Base-by-base conservation (phyloP, 768 basidiomycete genomes). In the Serendipita sp. region DNA sequence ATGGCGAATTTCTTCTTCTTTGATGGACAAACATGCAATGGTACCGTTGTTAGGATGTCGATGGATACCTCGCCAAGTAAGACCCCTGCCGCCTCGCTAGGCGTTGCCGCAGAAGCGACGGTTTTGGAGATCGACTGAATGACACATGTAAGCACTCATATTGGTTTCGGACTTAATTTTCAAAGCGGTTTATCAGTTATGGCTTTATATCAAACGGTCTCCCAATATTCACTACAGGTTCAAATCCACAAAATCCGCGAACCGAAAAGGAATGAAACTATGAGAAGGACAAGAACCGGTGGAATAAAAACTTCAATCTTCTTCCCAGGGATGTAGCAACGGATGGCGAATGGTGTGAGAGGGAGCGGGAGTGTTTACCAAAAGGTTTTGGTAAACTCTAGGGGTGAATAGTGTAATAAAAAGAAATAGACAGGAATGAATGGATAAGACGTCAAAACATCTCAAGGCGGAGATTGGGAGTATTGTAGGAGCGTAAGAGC, bases 1-100 rank as follows among this genome's bases (percentile, higher is more conserved):
- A 87, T 96, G 68, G 88, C 89, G 63, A 99, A 99, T 73, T 86
- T 96, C 67, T 86, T 94, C 68, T 79, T 84, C 3, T 93, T 95
- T 66, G 91, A 97, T 74, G 91, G 91, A 8, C 83, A 78, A 68
- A 85, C 83, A 1, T 91, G 91, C 32, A 79, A 81, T 23, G 90
- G 85, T 3, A 85, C 85, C 8, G 88, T 89, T 11, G 67, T 66
- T 44, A 41, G 38, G 0, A 38, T 71, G 60, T 32, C 56, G 18
- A 60, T 60, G 56, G 56, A 60, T 10, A 10, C 56, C n/a, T 11
- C 56, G 18, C 56, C 56, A 38, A 28, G 35, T n/a, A 10, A 28
- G 35, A 30, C 30, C 4, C 30, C 56, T 23, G 10, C 56, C 28
- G 28, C 56, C 1, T 60, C 56, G 56, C 34, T 36, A 36, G 36